Evolutionary conservation across 306 rosid genomes (phyloP), one percentile per base, ranked within the genome.

Genomic region (Gynostemma pentaphyllum): DNA sequence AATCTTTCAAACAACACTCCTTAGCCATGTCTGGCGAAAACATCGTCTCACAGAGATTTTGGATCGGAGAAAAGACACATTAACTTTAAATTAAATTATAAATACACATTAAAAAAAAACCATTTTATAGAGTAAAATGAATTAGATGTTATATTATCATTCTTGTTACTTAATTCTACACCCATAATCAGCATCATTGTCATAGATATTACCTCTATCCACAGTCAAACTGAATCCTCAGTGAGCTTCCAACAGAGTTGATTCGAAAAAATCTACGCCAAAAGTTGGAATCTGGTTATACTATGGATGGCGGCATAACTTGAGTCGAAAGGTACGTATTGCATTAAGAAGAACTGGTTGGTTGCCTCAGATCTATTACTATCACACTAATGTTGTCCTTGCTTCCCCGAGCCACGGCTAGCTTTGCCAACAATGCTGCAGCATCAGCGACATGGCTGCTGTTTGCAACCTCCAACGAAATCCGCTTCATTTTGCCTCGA

Each of bases 341-440:
- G 63, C 26, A 21, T 56, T 16, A 56, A 32, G 63, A 27, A 45
- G 18, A 56, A 32, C 45, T 11, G 75, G 29, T 78, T 29, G 60
- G 39, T 67, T 73, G 73, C 71, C 74, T 75, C 5, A 91, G 82
- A 32, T 83, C 88, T 10, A 88, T 86, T 0, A 88, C 98, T 4
- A 91, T 76, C 16, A 83, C 95, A 74, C 96, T 91, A 1, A 82
- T 85, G 85, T 91, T 88, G 68, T 91, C 98, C 67, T 70, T 77
- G 81, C 92, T 82, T 45, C 96, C 96, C 65, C 80, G 76, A 47
- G 96, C 86, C 77, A 85, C 70, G 3, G 98, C 96, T 24, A 88
- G 72, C 52, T 91, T 83, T 1, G 73, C 79, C 51, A 91, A 76
- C 30, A 82, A 63, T 0, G 89, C 53, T 11, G 96, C 86, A n/a